Base-by-base conservation (phyloP, 371 early-diverging fungal genomes). In the Apophysomyces sp. region DNA sequence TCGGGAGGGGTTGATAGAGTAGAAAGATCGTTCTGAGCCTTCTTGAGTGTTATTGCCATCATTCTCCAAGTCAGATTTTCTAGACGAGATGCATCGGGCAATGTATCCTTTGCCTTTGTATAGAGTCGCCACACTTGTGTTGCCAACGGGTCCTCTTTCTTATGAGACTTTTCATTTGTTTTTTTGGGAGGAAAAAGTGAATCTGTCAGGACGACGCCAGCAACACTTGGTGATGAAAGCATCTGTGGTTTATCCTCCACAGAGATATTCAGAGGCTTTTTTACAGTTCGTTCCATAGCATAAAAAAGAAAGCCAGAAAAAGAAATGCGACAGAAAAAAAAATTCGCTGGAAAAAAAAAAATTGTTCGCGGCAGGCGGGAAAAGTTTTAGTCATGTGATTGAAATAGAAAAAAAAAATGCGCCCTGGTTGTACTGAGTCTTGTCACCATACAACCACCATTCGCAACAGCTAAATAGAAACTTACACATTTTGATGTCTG, bases 11-110 rank as follows among this genome's bases (percentile, higher is more conserved):
- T 18, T 16, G 49, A 21, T 11, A 16, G 53, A 4, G 55, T 58
- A 76, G 36, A 60, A 61, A 49, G 71, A 72, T 55, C 41, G 18
- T 59, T 31, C 5, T 69, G 67, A 62, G 81, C 74, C 52, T 81
- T 77, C 51, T 74, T 81, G 12, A 84, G 62, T 1, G 80, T 79
- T 73, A 87, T 78, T 13, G 85, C 84, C 90, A 89, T 88, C 75
- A 85, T 81, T 24, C 90, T 81, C 90, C 90, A 90, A 4, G 87
- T 84, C 24, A 88, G 55, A 64, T 90, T 90, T 62, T 90, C 90
- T 6, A 89, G 63, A 27, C 90, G 76, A 37, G 78, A 73, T 15
- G 85, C 88, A 31, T 90, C 76, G 5, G 88, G 87, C n/a, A 88
- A 52, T 12, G 67, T 79, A 58, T 87, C 87, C 66, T 87, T 87